Percentiles rank a stretch among this genome's conserved stretches.
These are phyloP conservation scores for Penicillium polonicum DNA, from an alignment of 2,329 filamentous ascomycete genomes.

Conservation along the genomic window DNA sequence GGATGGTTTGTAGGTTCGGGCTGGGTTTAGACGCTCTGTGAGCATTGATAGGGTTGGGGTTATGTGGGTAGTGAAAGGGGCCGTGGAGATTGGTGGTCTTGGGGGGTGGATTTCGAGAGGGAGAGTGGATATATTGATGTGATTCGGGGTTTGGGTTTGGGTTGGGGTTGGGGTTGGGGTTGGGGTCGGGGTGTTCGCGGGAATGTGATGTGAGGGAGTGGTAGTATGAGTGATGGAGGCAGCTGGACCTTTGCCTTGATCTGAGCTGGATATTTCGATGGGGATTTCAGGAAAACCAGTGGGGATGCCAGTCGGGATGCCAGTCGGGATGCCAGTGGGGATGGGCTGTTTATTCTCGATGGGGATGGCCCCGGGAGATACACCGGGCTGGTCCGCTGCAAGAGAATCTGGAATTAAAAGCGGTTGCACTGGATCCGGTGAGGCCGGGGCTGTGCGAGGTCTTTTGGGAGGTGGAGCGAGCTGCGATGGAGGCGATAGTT, in stretches of 20 bases:
- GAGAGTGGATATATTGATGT: slow-evolving; percentile 16
- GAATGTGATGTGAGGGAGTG: neutral
- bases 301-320: neutral
- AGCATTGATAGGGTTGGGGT: slow-evolving; percentile 58
- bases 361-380: neutral
- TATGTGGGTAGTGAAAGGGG: slow-evolving; percentile 53
- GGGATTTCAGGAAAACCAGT: neutral
- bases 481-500: neutral
- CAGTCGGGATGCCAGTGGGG: neutral
- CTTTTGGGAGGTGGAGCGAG: neutral
- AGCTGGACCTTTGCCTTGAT: neutral
- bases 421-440: neutral
- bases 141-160: neutral
- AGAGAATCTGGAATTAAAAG: neutral
- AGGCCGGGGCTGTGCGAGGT: neutral
- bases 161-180: no score
- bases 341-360: neutral
- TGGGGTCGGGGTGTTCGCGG: neutral
- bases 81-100: slow-evolving; percentile 52
- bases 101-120: slow-evolving; percentile 52
- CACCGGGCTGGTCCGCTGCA: neutral
- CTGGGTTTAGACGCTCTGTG: slow-evolving; percentile 52
- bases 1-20: slow-evolving; percentile 55
- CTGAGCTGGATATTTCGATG: neutral
- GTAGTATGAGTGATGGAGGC: neutral